Evolutionary conservation across 2,329 filamentous ascomycete species (phyloP).

Genomic region (Diplodia intermedia): DNA sequence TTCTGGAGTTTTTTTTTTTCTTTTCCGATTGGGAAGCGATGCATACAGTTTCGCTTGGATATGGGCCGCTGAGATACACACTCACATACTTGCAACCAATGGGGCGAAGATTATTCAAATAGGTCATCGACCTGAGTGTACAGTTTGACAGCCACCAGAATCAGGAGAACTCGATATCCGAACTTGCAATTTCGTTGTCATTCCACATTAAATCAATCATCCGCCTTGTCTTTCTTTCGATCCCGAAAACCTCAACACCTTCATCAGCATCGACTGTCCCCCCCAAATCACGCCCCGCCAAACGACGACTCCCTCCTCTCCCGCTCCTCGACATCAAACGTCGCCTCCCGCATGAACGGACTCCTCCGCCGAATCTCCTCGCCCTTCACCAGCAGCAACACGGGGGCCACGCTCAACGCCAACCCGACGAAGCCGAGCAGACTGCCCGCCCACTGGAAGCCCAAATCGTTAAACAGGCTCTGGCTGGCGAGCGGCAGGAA

Average conservation of each 20-base stretch:
- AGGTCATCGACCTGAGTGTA: no score
- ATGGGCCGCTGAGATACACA: background rate
- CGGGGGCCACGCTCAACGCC: constrained; percentile 49
- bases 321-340: background rate
- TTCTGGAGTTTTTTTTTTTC: background rate
- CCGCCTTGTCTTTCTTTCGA: background rate
- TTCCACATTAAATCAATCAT: background rate
- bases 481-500: constrained; percentile 55
- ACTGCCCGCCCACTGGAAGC: constrained; percentile 53
- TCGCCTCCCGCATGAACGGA: background rate
- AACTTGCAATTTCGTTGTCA: background rate
- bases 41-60: background rate
- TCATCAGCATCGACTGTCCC: no score
- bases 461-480: constrained; percentile 50
- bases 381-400: constrained; percentile 42
- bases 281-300: background rate
- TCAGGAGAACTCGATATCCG: background rate
- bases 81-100: background rate
- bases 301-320: background rate
- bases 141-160: background rate
- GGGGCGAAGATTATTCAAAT: no score
- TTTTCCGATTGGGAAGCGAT: background rate
- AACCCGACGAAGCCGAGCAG: constrained; percentile 54
- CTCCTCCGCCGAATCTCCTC: constrained; percentile 9
- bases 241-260: background rate